Evolutionary conservation across 2,329 filamentous ascomycete genomes (phyloP).

Genomic region (Diaporthe helianthi): DNA sequence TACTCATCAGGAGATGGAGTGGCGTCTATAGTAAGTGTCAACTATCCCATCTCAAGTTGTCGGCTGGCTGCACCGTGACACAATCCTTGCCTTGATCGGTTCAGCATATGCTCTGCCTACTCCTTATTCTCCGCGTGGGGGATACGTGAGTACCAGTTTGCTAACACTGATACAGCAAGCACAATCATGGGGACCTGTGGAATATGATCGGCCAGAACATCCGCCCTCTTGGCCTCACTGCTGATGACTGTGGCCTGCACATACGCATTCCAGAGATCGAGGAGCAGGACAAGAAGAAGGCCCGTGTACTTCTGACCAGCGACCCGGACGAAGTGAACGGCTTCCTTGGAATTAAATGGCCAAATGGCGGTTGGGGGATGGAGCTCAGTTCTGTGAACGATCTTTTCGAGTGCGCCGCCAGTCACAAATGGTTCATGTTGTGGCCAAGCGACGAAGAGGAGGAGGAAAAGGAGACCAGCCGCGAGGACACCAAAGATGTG

Average conservation of each 20-base stretch:
- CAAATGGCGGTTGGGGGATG: conserved; percentile 53
- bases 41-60: neutral
- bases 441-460: conserved; percentile 37
- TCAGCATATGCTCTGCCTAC: neutral
- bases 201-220: conserved; percentile 69
- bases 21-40: conserved; percentile 63
- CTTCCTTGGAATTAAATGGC: conserved; percentile 67
- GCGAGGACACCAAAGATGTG: conserved; percentile 41
- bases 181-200: conserved; percentile 76
- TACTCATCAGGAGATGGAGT: conserved; percentile 55
- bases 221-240: conserved; percentile 69
- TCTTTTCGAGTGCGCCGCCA: conserved; percentile 68
- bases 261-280: conserved; percentile 75
- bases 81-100: neutral
- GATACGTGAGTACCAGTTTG: neutral
- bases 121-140: too few species aligned
- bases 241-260: conserved; percentile 68
- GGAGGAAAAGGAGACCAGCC: conserved; percentile 31
- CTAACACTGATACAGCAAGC: conserved; percentile 46
- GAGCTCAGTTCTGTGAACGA: conserved; percentile 62
- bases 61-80: neutral
- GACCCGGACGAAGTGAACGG: conserved; percentile 62
- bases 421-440: conserved; percentile 65
- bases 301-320: conserved; percentile 65
- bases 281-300: conserved; percentile 57